These are phyloP conservation scores for Boletales sp. DNA, from an alignment of 768 basidiomycete genomes.

Conservation along the genomic window DNA sequence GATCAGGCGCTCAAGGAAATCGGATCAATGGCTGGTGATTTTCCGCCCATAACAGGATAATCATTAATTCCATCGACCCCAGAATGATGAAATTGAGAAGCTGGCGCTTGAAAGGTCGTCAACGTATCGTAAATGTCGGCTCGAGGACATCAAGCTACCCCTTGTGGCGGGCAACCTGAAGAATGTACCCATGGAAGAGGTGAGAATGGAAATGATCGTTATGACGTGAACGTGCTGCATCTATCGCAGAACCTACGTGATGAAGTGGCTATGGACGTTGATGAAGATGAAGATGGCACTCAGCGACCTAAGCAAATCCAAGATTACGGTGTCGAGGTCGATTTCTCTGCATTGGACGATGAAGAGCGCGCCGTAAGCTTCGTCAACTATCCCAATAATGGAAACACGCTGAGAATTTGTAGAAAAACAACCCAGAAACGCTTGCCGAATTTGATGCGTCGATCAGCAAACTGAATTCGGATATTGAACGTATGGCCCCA, in stretches of 20 bases:
- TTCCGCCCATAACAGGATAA: constrained; percentile 19
- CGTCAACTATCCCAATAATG: background rate
- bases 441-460: constrained; percentile 72
- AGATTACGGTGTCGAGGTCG: constrained; percentile 87
- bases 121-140: constrained; percentile 86
- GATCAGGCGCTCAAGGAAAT: constrained; percentile 93
- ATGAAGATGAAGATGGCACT: constrained; percentile 80
- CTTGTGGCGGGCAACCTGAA: constrained; percentile 71
- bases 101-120: constrained; percentile 79
- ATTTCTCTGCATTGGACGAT: constrained; percentile 72
- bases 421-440: constrained; percentile 62
- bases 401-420: constrained; percentile 2
- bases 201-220: constrained; percentile 26
- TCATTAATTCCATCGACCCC: background rate
- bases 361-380: constrained; percentile 64
- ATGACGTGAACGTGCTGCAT: constrained; percentile 3
- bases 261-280: constrained; percentile 89
- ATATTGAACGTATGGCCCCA: constrained; percentile 92
- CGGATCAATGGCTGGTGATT: constrained; percentile 56
- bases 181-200: constrained; percentile 95
- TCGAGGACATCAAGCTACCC: constrained; percentile 89
- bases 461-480: constrained; percentile 64
- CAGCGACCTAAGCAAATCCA: constrained; percentile 69
- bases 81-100: constrained; percentile 93
- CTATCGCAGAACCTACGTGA: constrained; percentile 68